These are phyloP conservation scores for Jasminum sambac DNA, from an alignment of 257 asterid genomes.

Conservation along the genomic window DNA sequence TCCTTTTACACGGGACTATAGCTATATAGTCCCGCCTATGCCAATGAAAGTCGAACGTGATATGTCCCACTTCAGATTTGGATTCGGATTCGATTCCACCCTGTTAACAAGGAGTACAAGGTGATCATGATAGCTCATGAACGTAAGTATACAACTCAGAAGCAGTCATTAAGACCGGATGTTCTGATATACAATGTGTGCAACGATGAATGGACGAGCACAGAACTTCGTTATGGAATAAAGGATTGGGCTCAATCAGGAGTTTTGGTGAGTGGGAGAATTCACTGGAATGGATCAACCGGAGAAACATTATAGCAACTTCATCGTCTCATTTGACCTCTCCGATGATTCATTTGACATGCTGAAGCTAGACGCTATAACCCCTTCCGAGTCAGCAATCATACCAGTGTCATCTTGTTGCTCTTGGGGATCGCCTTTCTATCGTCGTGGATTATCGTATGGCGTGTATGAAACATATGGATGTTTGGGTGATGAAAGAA, in stretches of 20 bases:
- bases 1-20: slow-evolving; percentile 32
- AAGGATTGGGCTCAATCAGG: neutral
- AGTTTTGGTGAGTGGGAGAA: neutral
- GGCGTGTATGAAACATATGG: neutral
- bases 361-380: neutral
- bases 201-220: neutral
- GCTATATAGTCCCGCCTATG: no score
- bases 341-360: no score
- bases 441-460: neutral
- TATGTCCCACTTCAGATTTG: no score
- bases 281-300: neutral
- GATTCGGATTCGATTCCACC: slow-evolving; percentile 40
- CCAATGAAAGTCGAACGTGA: no score
- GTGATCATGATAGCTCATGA: slow-evolving; percentile 28
- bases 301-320: neutral
- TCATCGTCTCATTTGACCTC: neutral
- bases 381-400: no score
- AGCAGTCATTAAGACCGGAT: neutral
- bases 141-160: neutral
- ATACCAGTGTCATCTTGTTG: neutral
- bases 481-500: slow-evolving; percentile 35
- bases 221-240: neutral
- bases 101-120: slow-evolving; percentile 26
- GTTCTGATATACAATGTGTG: neutral
- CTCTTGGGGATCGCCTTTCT: neutral